Percentiles rank a stretch among this genome's conserved stretches.
These are phyloP conservation scores for Boletus rubroflammeus DNA, from an alignment of 768 basidiomycete genomes.

Conservation along the genomic window DNA sequence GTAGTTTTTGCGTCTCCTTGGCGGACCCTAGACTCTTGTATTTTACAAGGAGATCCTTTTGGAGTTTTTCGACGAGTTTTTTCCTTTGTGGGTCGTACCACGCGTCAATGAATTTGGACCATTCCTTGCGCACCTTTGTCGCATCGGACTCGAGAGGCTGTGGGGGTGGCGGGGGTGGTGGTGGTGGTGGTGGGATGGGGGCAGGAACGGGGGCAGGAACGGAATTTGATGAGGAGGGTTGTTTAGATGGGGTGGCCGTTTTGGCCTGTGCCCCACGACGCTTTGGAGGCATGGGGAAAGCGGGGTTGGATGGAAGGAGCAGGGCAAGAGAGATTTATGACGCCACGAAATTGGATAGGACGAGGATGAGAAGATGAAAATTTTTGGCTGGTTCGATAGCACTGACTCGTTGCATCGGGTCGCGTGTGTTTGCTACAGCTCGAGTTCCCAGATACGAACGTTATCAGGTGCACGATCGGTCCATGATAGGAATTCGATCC, in stretches of 20 bases:
- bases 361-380: slow-evolving; percentile 17
- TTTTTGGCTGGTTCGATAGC: slow-evolving; percentile 18
- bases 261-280: slow-evolving; percentile 23
- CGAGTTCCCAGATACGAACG: slow-evolving; percentile 25
- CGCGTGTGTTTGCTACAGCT: slow-evolving; percentile 22
- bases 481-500: slow-evolving; percentile 32
- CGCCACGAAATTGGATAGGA: slow-evolving; percentile 11
- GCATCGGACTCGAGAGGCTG: slow-evolving; percentile 20
- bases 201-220: slow-evolving; percentile 1
- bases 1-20: slow-evolving; percentile 28
- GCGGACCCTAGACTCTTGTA: slow-evolving; percentile 28
- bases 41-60: slow-evolving; percentile 28
- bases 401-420: slow-evolving; percentile 28
- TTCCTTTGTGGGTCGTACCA: slow-evolving; percentile 33
- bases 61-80: slow-evolving; percentile 29
- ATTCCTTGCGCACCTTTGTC: slow-evolving; percentile 30
- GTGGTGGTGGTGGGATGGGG: background rate
- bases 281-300: slow-evolving; percentile 28
- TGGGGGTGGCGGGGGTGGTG: slow-evolving; percentile 14
- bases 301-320: background rate
- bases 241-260: slow-evolving; percentile 10
- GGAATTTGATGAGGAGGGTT: slow-evolving; percentile 7
- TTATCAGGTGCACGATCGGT: slow-evolving; percentile 29
- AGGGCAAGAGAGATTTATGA: slow-evolving; percentile 10
- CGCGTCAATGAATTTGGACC: slow-evolving; percentile 24